These are phyloP conservation scores for Eimeria sp. DNA, from an alignment of 169 alveolate species.

Conservation along the genomic window DNA sequence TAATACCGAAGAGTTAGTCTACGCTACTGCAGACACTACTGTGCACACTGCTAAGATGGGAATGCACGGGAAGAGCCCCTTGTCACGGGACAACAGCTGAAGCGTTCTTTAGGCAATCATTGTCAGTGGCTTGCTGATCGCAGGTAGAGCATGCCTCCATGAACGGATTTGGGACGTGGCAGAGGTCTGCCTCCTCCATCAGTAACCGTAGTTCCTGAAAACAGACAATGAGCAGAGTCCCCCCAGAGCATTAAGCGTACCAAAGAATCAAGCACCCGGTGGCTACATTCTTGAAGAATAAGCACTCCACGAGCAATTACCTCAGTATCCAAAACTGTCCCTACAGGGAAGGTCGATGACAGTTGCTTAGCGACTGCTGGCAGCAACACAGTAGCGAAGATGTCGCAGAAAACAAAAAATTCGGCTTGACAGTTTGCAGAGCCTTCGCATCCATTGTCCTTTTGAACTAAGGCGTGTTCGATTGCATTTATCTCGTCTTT, in stretches of 20 bases:
- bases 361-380: slow-evolving; percentile 27
- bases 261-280: background rate
- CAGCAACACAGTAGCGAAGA: slow-evolving; percentile 38
- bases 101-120: background rate
- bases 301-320: background rate
- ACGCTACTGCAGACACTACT: background rate
- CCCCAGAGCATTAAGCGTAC: no score
- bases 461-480: slow-evolving; percentile 2
- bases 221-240: background rate
- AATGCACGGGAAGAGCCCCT: background rate
- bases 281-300: background rate
- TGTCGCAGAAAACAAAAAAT: slow-evolving; percentile 63
- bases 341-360: slow-evolving; percentile 1
- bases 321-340: background rate
- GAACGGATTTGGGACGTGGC: background rate
- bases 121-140: background rate
- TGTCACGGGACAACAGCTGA: background rate
- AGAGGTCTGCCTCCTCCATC: slow-evolving; percentile 40
- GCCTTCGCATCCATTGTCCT: background rate
- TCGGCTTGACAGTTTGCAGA: background rate
- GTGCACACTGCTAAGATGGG: background rate
- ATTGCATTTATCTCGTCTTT: slow-evolving; percentile 24
- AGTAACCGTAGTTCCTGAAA: background rate
- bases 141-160: background rate
- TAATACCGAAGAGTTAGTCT: background rate